Percentiles rank a stretch among this genome's conserved stretches.
Evolutionary conservation across 2,329 filamentous ascomycete species (phyloP).

Genomic region (Pseudonectria foliicola): DNA sequence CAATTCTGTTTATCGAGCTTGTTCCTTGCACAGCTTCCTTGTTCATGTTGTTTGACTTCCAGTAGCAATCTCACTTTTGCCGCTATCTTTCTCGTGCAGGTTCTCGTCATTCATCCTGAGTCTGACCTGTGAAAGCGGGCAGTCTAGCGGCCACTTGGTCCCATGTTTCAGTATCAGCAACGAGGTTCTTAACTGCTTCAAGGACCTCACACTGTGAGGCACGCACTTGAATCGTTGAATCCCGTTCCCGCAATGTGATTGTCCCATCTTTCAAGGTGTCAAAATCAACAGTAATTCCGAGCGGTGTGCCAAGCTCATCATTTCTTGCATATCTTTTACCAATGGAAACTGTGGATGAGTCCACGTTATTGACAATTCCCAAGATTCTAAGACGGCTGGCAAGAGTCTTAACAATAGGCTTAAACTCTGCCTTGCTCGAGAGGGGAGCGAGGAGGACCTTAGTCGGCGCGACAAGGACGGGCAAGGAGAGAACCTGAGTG

Average conservation of each 20-base stretch:
- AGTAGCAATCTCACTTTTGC: too few relatives aligned
- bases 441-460: slow-evolving; percentile 91
- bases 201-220: slow-evolving; percentile 74
- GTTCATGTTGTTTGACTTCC: too few relatives aligned
- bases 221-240: slow-evolving; percentile 85
- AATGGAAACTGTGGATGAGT: slow-evolving; percentile 85
- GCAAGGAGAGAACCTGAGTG: slow-evolving; percentile 44
- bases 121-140: slow-evolving; percentile 79
- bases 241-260: slow-evolving; percentile 82
- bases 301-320: slow-evolving; percentile 89
- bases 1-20: too few relatives aligned
- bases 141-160: slow-evolving; percentile 67
- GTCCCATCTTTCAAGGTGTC: slow-evolving; percentile 83
- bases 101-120: too few relatives aligned
- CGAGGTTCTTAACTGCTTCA: slow-evolving; percentile 58
- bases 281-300: slow-evolving; percentile 93
- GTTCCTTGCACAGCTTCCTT: too few relatives aligned
- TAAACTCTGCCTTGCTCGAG: slow-evolving; percentile 73
- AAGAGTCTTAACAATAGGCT: slow-evolving; percentile 65
- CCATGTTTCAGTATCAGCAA: slow-evolving; percentile 48
- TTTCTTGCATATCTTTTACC: slow-evolving; percentile 93
- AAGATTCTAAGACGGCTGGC: slow-evolving; percentile 68
- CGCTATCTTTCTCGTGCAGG: too few relatives aligned
- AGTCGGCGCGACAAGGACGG: slow-evolving; percentile 72
- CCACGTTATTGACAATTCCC: slow-evolving; percentile 76